Conservation (phyloP, 352 stramenopile genomes). For the Bremia lactucae region DNA sequence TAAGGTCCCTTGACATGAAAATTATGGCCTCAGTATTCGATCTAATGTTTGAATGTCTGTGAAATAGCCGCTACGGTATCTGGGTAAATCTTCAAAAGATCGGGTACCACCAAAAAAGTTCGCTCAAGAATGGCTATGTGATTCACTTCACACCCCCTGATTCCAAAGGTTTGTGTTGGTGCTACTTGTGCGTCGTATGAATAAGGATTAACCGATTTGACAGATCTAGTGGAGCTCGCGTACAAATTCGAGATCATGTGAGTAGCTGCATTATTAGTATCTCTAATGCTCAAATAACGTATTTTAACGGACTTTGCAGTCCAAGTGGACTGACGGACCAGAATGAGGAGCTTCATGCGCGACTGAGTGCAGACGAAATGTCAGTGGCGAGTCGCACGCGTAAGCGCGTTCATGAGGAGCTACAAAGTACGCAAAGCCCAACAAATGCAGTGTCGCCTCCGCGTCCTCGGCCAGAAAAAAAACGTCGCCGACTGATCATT, state of each 20-base stretch:
- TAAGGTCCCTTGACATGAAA: constrained; percentile 26
- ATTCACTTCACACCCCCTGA: constrained; percentile 45
- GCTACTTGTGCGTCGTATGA: neutral
- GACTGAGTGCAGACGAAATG: constrained; percentile 16
- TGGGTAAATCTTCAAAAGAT: constrained; percentile 42
- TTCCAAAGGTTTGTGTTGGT: constrained; percentile 5
- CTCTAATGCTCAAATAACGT: too few species aligned
- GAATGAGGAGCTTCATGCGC: constrained; percentile 13
- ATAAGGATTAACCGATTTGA: neutral
- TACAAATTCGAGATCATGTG: constrained; percentile 61
- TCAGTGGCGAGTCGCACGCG: constrained; percentile 10
- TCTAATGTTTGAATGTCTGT: neutral
- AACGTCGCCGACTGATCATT: neutral
- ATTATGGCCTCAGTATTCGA: neutral
- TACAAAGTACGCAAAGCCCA: constrained; percentile 20
- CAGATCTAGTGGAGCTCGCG: constrained; percentile 15
- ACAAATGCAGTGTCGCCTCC: constrained; percentile 7
- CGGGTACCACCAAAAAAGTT: constrained; percentile 13
- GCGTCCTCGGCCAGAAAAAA: constrained; percentile 13
- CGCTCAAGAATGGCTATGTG: constrained; percentile 21
- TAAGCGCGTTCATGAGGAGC: constrained; percentile 20
- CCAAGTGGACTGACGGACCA: constrained; percentile 14
- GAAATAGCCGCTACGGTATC: constrained; percentile 35
- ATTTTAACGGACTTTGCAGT: constrained; percentile 12
- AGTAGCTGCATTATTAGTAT: constrained; percentile 12